These are phyloP conservation scores for Monosporascus sp. DNA, from an alignment of 2,329 filamentous ascomycete genomes.

Conservation along the genomic window DNA sequence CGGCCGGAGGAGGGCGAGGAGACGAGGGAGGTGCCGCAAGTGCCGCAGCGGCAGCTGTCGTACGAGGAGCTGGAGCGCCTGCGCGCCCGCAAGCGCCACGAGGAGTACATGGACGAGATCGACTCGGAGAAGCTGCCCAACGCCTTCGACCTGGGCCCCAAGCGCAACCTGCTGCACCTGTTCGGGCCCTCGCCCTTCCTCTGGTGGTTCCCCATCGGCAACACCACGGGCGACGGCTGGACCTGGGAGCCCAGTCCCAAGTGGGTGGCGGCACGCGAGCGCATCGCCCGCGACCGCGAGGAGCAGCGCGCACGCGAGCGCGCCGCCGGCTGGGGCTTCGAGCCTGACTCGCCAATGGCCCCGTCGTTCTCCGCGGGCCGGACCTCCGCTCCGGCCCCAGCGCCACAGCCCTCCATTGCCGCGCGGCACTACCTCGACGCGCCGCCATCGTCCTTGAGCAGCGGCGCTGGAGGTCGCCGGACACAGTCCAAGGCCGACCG, in stretches of 20 bases:
- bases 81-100: slow-evolving; percentile 50
- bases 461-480: slow-evolving; percentile 25
- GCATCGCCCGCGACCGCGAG: slow-evolving; percentile 51
- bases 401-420: slow-evolving; percentile 19
- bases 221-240: slow-evolving; percentile 90
- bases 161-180: slow-evolving; percentile 71
- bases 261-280: slow-evolving; percentile 69
- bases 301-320: slow-evolving; percentile 59
- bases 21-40: slow-evolving; percentile 22
- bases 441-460: slow-evolving; percentile 10
- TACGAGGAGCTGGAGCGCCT: slow-evolving; percentile 52
- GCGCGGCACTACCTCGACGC: slow-evolving; percentile 28
- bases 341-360: slow-evolving; percentile 22
- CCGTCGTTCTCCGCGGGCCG: slow-evolving; percentile 13
- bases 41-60: slow-evolving; percentile 39
- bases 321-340: slow-evolving; percentile 60
- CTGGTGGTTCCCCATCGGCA: slow-evolving; percentile 78
- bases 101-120: slow-evolving; percentile 81
- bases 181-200: slow-evolving; percentile 69
- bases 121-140: slow-evolving; percentile 85
- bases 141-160: slow-evolving; percentile 87
- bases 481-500: slow-evolving; percentile 53
- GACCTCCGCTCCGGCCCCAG: slow-evolving; percentile 6
- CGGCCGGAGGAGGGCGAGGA: slow-evolving; percentile 76
- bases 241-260: slow-evolving; percentile 78